These are phyloP conservation scores for Tulasnella sp. DNA, from an alignment of 768 basidiomycete genomes.

Conservation along the genomic window DNA sequence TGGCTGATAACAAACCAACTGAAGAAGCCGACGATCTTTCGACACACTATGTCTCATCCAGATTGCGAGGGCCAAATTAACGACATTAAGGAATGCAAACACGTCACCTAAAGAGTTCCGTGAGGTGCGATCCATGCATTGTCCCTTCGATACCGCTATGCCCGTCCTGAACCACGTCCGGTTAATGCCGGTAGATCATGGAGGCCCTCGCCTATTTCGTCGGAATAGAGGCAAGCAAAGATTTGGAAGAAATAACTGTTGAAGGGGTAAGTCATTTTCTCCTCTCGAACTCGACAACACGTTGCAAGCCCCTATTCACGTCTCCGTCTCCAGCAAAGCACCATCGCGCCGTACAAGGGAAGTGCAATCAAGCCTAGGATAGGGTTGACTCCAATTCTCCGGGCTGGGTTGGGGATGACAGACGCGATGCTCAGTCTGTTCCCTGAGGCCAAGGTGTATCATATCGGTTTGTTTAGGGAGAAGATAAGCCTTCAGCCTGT, in stretches of 20 bases:
- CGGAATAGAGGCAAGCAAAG: slow-evolving; percentile 70
- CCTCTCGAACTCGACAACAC: neutral
- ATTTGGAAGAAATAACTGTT: slow-evolving; percentile 50
- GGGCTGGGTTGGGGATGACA: slow-evolving; percentile 89
- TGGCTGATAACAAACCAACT: neutral
- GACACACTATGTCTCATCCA: no score
- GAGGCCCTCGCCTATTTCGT: slow-evolving; percentile 62
- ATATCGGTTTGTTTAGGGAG: slow-evolving; percentile 81
- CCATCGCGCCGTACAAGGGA: slow-evolving; percentile 69
- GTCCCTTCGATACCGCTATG: no score
- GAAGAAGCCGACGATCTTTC: no score
- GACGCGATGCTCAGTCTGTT: slow-evolving; percentile 77
- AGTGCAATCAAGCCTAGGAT: slow-evolving; percentile 60
- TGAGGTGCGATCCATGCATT: no score
- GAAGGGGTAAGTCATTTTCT: slow-evolving; percentile 43
- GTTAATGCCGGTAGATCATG: slow-evolving; percentile 47
- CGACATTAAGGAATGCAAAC: slow-evolving; percentile 48
- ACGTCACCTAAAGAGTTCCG: slow-evolving; percentile 66
- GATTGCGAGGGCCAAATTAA: slow-evolving; percentile 57
- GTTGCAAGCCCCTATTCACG: slow-evolving; percentile 3
- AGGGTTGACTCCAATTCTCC: slow-evolving; percentile 80
- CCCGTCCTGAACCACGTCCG: no score
- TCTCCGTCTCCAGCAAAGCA: slow-evolving; percentile 46
- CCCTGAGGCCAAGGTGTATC: slow-evolving; percentile 80
- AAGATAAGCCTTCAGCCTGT: slow-evolving; percentile 80